Conservation (phyloP, 2,329 filamentous ascomycete genomes). For the Pseudofabraea citricarpa region DNA sequence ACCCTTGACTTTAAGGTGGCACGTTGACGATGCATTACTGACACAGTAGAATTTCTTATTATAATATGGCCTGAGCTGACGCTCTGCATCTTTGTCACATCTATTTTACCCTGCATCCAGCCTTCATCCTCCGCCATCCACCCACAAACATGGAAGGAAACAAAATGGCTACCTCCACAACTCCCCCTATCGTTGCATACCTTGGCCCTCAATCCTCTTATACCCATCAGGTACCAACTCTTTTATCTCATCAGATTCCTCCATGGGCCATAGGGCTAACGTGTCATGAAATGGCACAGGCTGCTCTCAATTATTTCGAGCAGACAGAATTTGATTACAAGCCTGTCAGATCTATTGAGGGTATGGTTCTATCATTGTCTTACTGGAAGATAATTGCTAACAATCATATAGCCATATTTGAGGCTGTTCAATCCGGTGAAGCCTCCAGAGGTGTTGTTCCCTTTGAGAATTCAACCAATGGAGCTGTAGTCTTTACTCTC, state of each 20-base stretch:
- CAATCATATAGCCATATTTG: conserved; percentile 63
- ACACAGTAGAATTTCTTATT: too few relatives aligned
- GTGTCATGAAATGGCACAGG: conserved; percentile 34
- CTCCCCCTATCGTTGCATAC: conserved; percentile 42
- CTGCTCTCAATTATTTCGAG: conserved; percentile 47
- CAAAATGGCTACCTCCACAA: not conserved
- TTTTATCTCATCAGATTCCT: conserved; percentile 10
- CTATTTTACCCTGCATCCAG: too few relatives aligned
- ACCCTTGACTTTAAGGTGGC: too few relatives aligned
- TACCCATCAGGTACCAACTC: conserved; percentile 56
- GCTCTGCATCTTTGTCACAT: too few relatives aligned
- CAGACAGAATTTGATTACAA: conserved; percentile 29
- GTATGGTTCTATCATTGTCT: conserved; percentile 13
- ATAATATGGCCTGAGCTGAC: too few relatives aligned
- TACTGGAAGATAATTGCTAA: not conserved
- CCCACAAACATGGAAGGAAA: not conserved
- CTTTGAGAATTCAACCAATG: conserved; percentile 95
- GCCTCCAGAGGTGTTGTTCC: conserved; percentile 77
- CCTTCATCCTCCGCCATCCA: too few relatives aligned
- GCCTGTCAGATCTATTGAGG: conserved; percentile 40
- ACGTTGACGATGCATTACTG: too few relatives aligned
- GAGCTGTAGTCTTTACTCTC: conserved; percentile 83
- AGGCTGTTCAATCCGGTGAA: conserved; percentile 62
- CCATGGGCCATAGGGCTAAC: conserved; percentile 21
- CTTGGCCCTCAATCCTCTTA: conserved; percentile 62